Evolutionary conservation across 2,329 filamentous ascomycete genomes (phyloP), one percentile per base, ranked within the genome.

Genomic region (Pseudocercospora pini-densiflorae): DNA sequence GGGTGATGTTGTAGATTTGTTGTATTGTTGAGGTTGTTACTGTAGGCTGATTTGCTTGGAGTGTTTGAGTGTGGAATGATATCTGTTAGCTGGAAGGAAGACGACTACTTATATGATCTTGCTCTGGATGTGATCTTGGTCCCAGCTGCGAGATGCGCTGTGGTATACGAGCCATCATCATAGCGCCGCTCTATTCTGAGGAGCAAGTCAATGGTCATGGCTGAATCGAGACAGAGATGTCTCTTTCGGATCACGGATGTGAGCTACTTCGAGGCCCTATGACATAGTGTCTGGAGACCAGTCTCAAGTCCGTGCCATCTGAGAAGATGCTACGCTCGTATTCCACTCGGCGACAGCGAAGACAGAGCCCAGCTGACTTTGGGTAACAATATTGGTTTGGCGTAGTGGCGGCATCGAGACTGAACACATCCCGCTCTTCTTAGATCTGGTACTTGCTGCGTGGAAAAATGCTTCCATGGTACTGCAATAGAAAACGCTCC

Each of bases 181-280:
- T 58, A 12, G 55, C 29, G 55, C 54, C 54, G 54, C 55, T 58
- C 55, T 58, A 58, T 58, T 58, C 33, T 43, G 55, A 43, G 55
- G 3, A 24, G n/a, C n/a, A 43, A 14, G 8, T 16, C 8, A 3
- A 43, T 40, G 31, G 55, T 21, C 55, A 58, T 43, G 29, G 33
- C 55, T 43, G 55, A 58, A 23, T 58, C n/a, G 16, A 36, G 55
- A 14, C 55, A 16, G 14, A 12, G 16, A 43, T 19, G 31, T 12
- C 29, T 43, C 29, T 58, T 55, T 55, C 27, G 53, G 53, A 14
- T 19, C 16, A 10, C 14, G 31, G 27, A 54, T 29, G 51, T 14
- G 51, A 27, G 21, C 51, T 14, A 24, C 51, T 29, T 54, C 24
- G 19, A 51, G 12, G 33, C 10, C 10, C 53, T 57, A 36, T 57